Evolutionary conservation across 768 basidiomycete genomes (phyloP).

Genomic region (Neoboletus subvelutipes): DNA sequence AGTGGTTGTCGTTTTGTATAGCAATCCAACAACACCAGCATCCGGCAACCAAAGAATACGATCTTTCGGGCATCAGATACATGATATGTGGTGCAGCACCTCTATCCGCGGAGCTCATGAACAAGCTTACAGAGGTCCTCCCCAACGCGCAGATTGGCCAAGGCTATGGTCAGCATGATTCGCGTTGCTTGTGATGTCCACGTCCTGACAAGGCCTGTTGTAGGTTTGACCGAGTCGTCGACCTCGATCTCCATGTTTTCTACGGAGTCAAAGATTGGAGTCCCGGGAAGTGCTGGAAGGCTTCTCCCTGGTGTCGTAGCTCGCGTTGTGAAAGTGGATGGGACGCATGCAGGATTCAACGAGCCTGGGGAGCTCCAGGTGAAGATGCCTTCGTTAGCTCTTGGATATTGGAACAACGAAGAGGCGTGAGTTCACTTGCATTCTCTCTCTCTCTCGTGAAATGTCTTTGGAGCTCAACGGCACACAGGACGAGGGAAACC

Average conservation of each 20-base stretch:
- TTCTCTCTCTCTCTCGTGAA: background rate
- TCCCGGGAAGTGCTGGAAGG: constrained; percentile 50
- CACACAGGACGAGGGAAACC: constrained; percentile 59
- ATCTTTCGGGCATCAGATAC: constrained; percentile 52
- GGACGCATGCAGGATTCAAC: constrained; percentile 50
- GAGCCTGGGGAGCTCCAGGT: constrained; percentile 63
- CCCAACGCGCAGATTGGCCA: constrained; percentile 65
- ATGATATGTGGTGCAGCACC: constrained; percentile 64
- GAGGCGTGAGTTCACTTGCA: constrained; percentile 50
- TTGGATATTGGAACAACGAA: constrained; percentile 52
- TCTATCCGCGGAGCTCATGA: constrained; percentile 54
- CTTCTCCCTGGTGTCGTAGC: constrained; percentile 54
- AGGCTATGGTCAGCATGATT: constrained; percentile 49
- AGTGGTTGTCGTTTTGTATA: background rate
- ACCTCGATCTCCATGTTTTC: constrained; percentile 53
- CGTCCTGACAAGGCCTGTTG: background rate
- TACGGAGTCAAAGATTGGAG: constrained; percentile 46
- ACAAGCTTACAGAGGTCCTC: constrained; percentile 43
- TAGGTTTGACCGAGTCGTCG: constrained; percentile 68
- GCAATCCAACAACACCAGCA: constrained; percentile 37
- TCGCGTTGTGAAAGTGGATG: constrained; percentile 57
- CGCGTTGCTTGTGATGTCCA: background rate
- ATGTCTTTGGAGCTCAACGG: background rate
- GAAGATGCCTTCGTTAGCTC: constrained; percentile 39
- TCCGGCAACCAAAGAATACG: constrained; percentile 47